phyloP scores from a whole-genome alignment of 148 eudicot genomes.

The Camellia granthamiana region DNA sequence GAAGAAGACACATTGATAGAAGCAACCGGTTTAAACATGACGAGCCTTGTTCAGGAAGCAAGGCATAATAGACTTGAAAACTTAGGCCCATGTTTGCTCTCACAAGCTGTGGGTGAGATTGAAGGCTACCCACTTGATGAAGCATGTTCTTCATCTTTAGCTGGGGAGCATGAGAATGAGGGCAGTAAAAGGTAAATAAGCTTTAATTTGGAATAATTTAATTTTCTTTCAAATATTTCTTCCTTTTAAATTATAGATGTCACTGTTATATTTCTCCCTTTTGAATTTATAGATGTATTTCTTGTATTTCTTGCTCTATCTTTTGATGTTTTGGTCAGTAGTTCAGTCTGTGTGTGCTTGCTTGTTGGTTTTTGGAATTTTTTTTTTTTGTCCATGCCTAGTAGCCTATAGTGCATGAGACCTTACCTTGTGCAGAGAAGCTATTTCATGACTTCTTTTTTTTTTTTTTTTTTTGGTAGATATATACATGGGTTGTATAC shows the following conservation, averaged over 20 bases:
- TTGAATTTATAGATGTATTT: neutral
- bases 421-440: no score
- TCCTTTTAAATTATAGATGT: neutral
- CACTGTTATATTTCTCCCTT: neutral
- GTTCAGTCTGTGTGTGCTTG: no score
- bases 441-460: no score
- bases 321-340: neutral
- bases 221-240: neutral
- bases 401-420: no score
- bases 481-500: no score
- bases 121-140: constrained; percentile 1
- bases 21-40: constrained; percentile 28
- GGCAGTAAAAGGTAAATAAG: constrained; percentile 8
- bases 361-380: no score
- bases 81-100: constrained; percentile 19
- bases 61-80: constrained; percentile 32
- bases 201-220: neutral
- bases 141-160: neutral
- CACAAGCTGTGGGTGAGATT: constrained; percentile 15
- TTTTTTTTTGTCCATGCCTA: no score
- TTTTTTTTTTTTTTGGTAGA: no score
- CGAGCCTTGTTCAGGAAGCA: constrained; percentile 34
- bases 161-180: neutral
- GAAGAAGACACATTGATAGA: constrained; percentile 50
- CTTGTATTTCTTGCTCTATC: neutral